Base-by-base conservation (phyloP, 805 yeast genomes). In the Wickerhamomyces kurtzmanii region DNA sequence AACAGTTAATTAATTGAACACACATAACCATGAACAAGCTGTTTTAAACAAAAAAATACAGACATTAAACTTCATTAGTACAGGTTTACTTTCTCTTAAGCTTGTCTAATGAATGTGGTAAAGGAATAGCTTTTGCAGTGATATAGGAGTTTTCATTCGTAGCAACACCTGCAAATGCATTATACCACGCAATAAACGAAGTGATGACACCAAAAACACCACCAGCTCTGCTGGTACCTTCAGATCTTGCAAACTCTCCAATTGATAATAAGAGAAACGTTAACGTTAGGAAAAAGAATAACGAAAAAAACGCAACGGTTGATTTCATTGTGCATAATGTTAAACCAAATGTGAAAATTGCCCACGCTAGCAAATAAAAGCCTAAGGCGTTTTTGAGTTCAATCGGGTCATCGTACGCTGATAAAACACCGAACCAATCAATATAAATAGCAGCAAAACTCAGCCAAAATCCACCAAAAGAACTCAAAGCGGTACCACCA, bases 391-490 rank as follows among this genome's bases (percentile, higher is more conserved):
- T 57, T 8, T 42, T 49, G 15, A 68, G 49, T 28, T 59, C 56
- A 3, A 40, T 42, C 13, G 45, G 47, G 21, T 50, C 63, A 5
- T 43, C 47, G 40, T 75, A 77, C 11, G 85, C 75, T 4, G 51
- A 55, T 16, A 50, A 52, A 32, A 78, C 71, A 18, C 80, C 80
- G 49, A 78, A 79, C 44, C 71, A 65, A 10, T 65, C 64, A 22
- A 76, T 57, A 36, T 66, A 51, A 24, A 79, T 63, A 2, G 83
- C 76, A 18, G 71, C 78, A 42, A 54, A 79, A 14, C 76, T 54
- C 42, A 76, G 45, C 86, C 86, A 78, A 50, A 77, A 79, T 4
- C 76, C 79, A 28, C 86, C 86, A 39, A 61, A 75, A 4, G 77
- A 68, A 25, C 68, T 47, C 30, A 76, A 56, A 3, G 81, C 80